Base-by-base conservation (phyloP, 2,329 filamentous ascomycete species). In the Didymella pinodella region DNA sequence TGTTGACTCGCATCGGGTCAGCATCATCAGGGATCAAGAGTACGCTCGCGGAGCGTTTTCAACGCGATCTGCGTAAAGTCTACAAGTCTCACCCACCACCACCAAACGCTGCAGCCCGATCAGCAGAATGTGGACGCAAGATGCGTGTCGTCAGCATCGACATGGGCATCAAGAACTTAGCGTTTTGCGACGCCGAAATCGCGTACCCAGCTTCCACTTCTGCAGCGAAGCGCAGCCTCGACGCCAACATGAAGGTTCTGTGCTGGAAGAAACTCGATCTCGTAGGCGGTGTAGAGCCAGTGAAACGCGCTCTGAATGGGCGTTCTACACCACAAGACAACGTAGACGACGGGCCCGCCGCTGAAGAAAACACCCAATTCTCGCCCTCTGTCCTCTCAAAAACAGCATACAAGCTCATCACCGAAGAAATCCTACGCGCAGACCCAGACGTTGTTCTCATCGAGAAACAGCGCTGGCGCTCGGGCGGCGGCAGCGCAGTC, bases 121-220 rank as follows among this genome's bases (percentile, higher is more conserved):
- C 2, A 1, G 20, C 44, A 11, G 5, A 7, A 29, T 10, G n/a
- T 18, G 31, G 29, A 5, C 53, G 44, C 10, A 58, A 61, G 28
- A 38, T 67, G 1, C 59, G 88, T 43, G 82, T 95, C 25, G 75
- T 95, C 32, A 93, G 90, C 72, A 89, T 96, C 62, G 92, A 96
- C 74, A 90, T 95, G 86, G 92, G 92, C 4, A 90, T 96, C 65
- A 87, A 86, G 43, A 96, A 96, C 73, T 80, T 96, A 4, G 91
- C 91, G 1, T 92, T 87, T 72, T 90, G 90, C 64, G 82, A 91
- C 61, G 75, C 91, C 31, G 69, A 78, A 18, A 70, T 84, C 1
- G 47, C 65, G 8, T 51, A 52, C 29, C 34, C 54, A 38, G 16
- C 25, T 5, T 6, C 22, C 16, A 20, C 10, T 6, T n/a, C n/a